Evolutionary conservation across 345 rosid species (phyloP).

Genomic region (Corchorus olitorius): DNA sequence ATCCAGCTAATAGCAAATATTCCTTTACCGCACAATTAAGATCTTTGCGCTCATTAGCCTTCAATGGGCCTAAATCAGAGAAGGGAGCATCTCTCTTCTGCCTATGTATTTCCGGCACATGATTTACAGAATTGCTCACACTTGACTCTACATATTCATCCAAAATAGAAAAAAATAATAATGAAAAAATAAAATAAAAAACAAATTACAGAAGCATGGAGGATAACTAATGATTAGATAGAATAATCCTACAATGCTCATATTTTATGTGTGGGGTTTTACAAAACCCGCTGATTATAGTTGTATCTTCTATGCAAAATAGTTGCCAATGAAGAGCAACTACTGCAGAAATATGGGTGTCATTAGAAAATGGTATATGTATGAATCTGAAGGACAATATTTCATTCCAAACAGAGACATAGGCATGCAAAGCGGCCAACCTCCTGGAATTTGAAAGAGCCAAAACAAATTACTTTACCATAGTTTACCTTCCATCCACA

Average conservation of each 20-base stretch:
- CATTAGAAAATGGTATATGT: background rate
- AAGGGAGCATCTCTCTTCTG: constrained; percentile 57
- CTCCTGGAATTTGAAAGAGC: background rate
- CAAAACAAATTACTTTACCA: constrained; percentile 4
- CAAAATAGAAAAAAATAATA: constrained; percentile 14
- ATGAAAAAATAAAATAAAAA: no score
- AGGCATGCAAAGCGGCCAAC: background rate
- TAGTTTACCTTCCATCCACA: background rate
- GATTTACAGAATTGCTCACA: constrained; percentile 36
- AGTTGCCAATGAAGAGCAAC: constrained; percentile 1
- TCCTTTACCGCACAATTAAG: constrained; percentile 95
- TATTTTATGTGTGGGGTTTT: background rate
- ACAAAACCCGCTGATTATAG: background rate
- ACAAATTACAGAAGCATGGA: constrained; percentile 2
- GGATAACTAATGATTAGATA: constrained; percentile 4
- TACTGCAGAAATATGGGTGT: background rate
- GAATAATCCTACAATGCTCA: constrained; percentile 1
- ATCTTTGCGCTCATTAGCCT: constrained; percentile 81
- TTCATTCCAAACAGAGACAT: background rate
- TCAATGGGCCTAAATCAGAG: constrained; percentile 81
- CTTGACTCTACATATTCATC: constrained; percentile 51
- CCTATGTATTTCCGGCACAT: constrained; percentile 51
- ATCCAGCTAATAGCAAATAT: constrained; percentile 92
- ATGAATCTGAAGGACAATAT: background rate
- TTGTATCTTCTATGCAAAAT: constrained; percentile 6